Evolutionary conservation across 2,329 filamentous ascomycete species (phyloP).

Genomic region (Cyphellophora europaea): DNA sequence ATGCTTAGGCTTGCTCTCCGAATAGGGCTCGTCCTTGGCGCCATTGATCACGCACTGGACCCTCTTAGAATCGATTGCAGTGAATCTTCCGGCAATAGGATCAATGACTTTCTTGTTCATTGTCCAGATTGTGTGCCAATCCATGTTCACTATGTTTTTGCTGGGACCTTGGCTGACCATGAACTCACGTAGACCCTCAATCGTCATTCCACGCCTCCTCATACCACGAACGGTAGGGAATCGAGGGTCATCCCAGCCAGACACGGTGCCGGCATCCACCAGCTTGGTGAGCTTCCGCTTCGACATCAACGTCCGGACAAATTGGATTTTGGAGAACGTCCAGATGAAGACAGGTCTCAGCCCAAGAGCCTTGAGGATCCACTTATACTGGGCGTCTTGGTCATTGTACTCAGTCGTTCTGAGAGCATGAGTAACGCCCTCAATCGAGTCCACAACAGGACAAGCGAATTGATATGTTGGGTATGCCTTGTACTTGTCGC

Average conservation of each 20-base stretch:
- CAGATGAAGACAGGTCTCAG: conserved; percentile 38
- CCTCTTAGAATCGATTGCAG: conserved; percentile 21
- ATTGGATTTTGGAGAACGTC: conserved; percentile 46
- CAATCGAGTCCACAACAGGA: conserved; percentile 53
- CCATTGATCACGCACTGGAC: conserved; percentile 44
- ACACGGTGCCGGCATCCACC: conserved; percentile 37
- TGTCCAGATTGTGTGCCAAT: conserved; percentile 41
- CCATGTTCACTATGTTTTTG: conserved; percentile 39
- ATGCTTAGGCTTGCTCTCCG: conserved; percentile 23
- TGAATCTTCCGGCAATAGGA: conserved; percentile 35
- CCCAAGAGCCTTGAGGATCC: conserved; percentile 39
- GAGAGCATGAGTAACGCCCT: conserved; percentile 56
- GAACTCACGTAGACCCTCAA: conserved; percentile 39
- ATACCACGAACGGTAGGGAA: conserved; percentile 44
- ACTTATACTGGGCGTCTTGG: conserved; percentile 42
- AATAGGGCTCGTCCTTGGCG: conserved; percentile 41
- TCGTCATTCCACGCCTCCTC: conserved; percentile 39
- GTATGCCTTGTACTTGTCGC: conserved; percentile 57
- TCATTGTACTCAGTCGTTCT: conserved; percentile 53
- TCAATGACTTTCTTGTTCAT: conserved; percentile 76
- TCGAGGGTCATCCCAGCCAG: conserved; percentile 43
- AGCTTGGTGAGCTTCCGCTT: conserved; percentile 44
- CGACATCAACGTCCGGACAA: conserved; percentile 40
- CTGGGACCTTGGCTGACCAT: conserved; percentile 41
- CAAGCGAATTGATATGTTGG: conserved; percentile 60